A percentile compares a stretch with the other conserved stretches of the same genome.
Evolutionary conservation across 306 rosid species (phyloP).

Genomic region (Oemleria cerasiformis): DNA sequence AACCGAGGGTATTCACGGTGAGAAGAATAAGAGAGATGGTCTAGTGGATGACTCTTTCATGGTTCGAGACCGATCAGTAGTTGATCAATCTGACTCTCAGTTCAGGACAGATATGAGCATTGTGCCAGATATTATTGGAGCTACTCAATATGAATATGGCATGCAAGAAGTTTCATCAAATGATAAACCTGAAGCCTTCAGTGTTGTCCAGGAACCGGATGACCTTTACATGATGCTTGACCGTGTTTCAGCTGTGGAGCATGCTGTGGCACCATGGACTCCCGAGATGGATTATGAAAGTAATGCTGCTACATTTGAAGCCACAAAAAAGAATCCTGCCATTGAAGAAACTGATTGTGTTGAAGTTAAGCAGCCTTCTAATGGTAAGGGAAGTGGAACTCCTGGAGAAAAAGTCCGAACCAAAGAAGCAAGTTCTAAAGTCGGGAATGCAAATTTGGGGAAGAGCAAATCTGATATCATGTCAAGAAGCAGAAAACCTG

Average conservation of each 20-base stretch:
- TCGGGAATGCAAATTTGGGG: slow-evolving; percentile 50
- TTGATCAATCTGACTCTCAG: slow-evolving; percentile 52
- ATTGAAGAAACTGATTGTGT: slow-evolving; percentile 23
- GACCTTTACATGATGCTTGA: slow-evolving; percentile 96
- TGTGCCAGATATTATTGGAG: slow-evolving; percentile 59
- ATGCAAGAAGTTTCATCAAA: slow-evolving; percentile 37
- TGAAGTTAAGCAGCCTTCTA: slow-evolving; percentile 34
- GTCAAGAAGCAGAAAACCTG: slow-evolving; percentile 54
- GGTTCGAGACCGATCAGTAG: slow-evolving; percentile 59
- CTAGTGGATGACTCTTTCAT: slow-evolving; percentile 86
- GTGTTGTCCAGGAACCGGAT: slow-evolving; percentile 61
- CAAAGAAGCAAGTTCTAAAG: slow-evolving; percentile 62
- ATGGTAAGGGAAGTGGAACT: slow-evolving; percentile 34
- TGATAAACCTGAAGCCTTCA: slow-evolving; percentile 40
- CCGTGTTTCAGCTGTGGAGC: slow-evolving; percentile 61
- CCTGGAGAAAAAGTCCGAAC: slow-evolving; percentile 44
- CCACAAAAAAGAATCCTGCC: slow-evolving; percentile 37
- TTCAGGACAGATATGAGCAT: slow-evolving; percentile 53
- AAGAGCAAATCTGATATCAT: slow-evolving; percentile 50
- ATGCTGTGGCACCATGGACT: slow-evolving; percentile 56
- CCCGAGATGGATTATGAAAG: slow-evolving; percentile 79
- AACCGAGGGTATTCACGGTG: slow-evolving; percentile 28
- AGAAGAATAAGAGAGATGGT: slow-evolving; percentile 51
- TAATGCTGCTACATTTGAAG: slow-evolving; percentile 38
- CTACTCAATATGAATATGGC: slow-evolving; percentile 44